Conservation (phyloP, 1,284 basidiomycete species). For the Xerocomus amazonicus region DNA sequence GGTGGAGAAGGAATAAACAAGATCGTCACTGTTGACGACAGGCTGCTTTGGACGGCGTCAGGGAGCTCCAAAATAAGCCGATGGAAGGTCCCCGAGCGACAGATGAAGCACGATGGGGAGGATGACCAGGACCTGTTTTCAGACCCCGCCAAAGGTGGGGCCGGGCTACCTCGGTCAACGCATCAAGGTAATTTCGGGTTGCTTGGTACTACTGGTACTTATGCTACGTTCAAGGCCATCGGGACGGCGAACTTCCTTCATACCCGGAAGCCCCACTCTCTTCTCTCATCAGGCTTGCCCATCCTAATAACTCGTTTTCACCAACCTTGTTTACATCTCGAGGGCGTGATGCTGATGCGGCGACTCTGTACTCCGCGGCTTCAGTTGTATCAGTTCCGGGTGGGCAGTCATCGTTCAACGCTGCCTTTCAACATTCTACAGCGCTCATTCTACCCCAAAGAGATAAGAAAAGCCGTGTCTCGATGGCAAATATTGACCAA, state of each 20-base stretch:
- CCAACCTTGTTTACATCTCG: conserved; percentile 33
- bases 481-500: conserved; percentile 22
- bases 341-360: conserved; percentile 67
- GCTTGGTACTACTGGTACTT: conserved; percentile 4
- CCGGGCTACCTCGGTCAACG: conserved; percentile 9
- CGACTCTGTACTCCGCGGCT: conserved; percentile 80
- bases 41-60: conserved; percentile 88
- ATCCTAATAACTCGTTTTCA: conserved; percentile 71
- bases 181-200: conserved; percentile 22
- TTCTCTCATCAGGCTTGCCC: conserved; percentile 74
- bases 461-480: conserved; percentile 17
- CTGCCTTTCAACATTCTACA: conserved; percentile 35
- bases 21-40: conserved; percentile 83
- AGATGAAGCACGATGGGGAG: conserved; percentile 10
- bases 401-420: conserved; percentile 36
- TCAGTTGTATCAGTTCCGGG: conserved; percentile 69
- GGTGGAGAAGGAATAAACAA: conserved; percentile 73
- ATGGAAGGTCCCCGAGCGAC: conserved; percentile 52
- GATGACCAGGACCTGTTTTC: conserved; percentile 13
- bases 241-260: conserved; percentile 20
- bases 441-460: conserved; percentile 34
- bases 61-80: conserved; percentile 77
- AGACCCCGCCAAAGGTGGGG: conserved; percentile 19
- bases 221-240: conserved; percentile 19
- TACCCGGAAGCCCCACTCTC: conserved; percentile 63